A percentile compares a stretch with the other conserved stretches of the same genome.
These are phyloP conservation scores for Pelargonium citronellum DNA, from an alignment of 441 rosid genomes.

Conservation along the genomic window DNA sequence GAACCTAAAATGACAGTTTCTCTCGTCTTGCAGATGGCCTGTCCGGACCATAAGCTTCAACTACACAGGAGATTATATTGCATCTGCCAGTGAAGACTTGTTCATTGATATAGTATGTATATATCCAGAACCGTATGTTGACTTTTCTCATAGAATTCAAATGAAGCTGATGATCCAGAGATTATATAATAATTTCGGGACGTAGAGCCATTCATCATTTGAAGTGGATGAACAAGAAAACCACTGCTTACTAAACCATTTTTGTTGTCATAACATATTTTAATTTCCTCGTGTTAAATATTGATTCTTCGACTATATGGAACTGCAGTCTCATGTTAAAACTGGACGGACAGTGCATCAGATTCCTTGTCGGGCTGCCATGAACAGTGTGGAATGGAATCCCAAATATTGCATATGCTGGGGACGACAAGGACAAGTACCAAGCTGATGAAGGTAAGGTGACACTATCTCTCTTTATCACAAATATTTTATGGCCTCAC, in stretches of 20 bases:
- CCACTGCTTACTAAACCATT: too few species aligned
- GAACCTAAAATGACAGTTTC: conserved; percentile 17
- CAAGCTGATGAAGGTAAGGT: too few species aligned
- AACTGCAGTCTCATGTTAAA: conserved; percentile 76
- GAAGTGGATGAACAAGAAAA: background rate
- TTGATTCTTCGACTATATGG: conserved; percentile 10
- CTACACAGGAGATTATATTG: conserved; percentile 70
- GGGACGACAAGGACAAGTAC: too few species aligned
- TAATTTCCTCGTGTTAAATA: background rate
- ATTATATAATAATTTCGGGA: too few species aligned
- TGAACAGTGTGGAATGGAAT: conserved; percentile 98
- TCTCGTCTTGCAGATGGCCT: conserved; percentile 55
- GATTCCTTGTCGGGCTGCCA: conserved; percentile 91
- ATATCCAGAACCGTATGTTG: rapidly evolving
- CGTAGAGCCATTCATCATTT: too few species aligned
- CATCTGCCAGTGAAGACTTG: conserved; percentile 93
- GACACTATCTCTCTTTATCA: too few species aligned
- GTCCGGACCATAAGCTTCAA: conserved; percentile 98
- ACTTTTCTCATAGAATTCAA: too few species aligned
- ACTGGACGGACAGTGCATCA: conserved; percentile 82
- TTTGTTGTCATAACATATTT: background rate
- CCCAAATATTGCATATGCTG: too few species aligned
- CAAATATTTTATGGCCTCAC: too few species aligned
- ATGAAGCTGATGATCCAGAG: too few species aligned
- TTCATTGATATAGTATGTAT: conserved; percentile 77